Evolutionary conservation across 768 basidiomycete species (phyloP).

Genomic region (Collybiopsis confluens): DNA sequence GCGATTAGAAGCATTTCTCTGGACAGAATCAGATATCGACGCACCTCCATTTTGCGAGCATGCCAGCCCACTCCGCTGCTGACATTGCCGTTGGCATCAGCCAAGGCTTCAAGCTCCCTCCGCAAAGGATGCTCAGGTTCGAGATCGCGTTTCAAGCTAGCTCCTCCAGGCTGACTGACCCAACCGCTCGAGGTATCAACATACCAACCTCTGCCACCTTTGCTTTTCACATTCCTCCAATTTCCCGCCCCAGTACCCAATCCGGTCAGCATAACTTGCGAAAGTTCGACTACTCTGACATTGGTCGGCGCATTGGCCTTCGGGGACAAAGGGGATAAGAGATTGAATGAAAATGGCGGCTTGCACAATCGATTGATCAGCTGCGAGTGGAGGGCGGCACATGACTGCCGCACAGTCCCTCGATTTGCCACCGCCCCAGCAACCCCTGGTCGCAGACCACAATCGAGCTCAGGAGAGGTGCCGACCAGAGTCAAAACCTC

Average conservation of each 20-base stretch:
- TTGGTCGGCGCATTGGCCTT: slow-evolving; percentile 55
- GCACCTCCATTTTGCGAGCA: slow-evolving; percentile 92
- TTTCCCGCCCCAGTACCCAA: slow-evolving; percentile 77
- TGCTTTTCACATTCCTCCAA: slow-evolving; percentile 89
- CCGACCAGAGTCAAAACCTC: slow-evolving; percentile 82
- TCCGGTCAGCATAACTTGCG: slow-evolving; percentile 61
- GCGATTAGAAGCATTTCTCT: background rate
- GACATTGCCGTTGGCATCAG: slow-evolving; percentile 84
- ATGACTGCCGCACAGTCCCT: slow-evolving; percentile 59
- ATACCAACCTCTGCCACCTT: slow-evolving; percentile 94
- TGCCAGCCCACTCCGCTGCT: slow-evolving; percentile 93
- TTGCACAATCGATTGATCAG: slow-evolving; percentile 79
- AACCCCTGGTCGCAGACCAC: slow-evolving; percentile 36
- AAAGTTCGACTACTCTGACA: slow-evolving; percentile 84
- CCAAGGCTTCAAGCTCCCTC: slow-evolving; percentile 64
- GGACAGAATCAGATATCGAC: slow-evolving; percentile 21
- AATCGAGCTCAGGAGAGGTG: slow-evolving; percentile 73
- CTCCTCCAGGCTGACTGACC: slow-evolving; percentile 45
- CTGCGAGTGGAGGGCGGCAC: slow-evolving; percentile 71
- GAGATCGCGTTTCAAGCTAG: slow-evolving; percentile 57
- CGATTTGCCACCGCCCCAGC: slow-evolving; percentile 22
- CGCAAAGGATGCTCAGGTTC: slow-evolving; percentile 62
- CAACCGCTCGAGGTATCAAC: slow-evolving; percentile 86
- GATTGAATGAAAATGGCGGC: slow-evolving; percentile 68
- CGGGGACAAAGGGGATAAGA: slow-evolving; percentile 26